Base-by-base conservation (phyloP, 768 basidiomycete genomes). In the Clitopilus passeckerianus region DNA sequence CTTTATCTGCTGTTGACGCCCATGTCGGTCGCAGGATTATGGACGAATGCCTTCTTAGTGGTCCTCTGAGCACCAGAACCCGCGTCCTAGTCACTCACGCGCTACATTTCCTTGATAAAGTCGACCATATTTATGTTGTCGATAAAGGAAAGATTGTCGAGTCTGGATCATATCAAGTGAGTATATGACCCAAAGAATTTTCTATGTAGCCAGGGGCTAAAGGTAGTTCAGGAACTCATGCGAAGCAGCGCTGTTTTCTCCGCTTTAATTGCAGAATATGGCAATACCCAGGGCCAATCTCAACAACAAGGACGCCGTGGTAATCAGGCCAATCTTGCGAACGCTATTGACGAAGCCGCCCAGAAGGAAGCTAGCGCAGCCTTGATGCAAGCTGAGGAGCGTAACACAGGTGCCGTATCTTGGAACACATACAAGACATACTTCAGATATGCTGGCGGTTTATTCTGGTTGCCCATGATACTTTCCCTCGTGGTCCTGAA, bases 1-100 rank as follows among this genome's bases (percentile, higher is more conserved):
- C 91, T 15, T 80, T 93, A 34, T 85, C 86, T 34, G 90, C 91
- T 0, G 86, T 93, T 7, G 91, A 93, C 62, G 83, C 89, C 0
- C 85, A 89, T 63, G 90, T 92, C 5, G 86, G 87, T 9, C 85
- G 85, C 63, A 77, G 77, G 27, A 82, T 90, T 54, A 64, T 90
- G 4, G 82, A 89, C 18, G 74, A 86, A 41, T 89, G 87, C 64
- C 67, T 90, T 5, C 70, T 83, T 18, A 68, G 68, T 18, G 81
- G 85, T 0, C 84, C 85, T 1, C 68, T 87, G 20, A 75, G 79
- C 0, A 66, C 73, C 53, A 77, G 82, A 52, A 88, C 87, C 0
- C 73, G 87, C 12, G 73, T 89, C 15, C 74, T 89, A 15, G 86
- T 87, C 30, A 89, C 80, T 0, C 85, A 85, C 68, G 76, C 81